phyloP scores from a whole-genome alignment of 2,329 filamentous ascomycete species.

The Teratosphaeria destructans region DNA sequence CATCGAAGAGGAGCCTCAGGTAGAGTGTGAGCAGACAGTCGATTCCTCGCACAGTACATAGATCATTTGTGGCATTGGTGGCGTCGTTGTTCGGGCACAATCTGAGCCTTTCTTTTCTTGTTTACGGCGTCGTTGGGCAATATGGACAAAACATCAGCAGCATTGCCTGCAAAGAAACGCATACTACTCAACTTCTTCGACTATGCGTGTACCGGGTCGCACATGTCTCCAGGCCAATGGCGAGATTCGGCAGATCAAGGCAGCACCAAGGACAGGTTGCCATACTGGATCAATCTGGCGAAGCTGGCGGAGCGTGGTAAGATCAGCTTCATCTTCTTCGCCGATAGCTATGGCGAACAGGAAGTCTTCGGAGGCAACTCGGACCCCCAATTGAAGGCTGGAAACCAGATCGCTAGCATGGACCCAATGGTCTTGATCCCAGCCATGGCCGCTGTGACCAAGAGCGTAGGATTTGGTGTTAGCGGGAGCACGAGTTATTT shows the following conservation, averaged over 20 bases:
- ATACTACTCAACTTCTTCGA: conserved; percentile 3
- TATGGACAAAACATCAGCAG: conserved; percentile 28
- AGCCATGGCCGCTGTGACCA: background rate
- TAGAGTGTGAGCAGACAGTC: too few relatives aligned
- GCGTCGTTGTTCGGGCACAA: background rate
- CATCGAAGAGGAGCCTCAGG: too few relatives aligned
- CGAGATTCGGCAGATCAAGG: conserved; percentile 50
- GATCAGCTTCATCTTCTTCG: conserved; percentile 56
- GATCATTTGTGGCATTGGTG: background rate
- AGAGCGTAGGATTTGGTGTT: conserved; percentile 51
- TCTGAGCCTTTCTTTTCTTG: background rate
- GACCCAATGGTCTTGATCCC: background rate
- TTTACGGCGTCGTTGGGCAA: background rate
- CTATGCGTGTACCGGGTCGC: conserved; percentile 29
- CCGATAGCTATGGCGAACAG: conserved; percentile 55
- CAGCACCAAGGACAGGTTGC: conserved; percentile 48
- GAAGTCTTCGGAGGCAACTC: conserved; percentile 59
- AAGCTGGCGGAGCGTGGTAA: conserved; percentile 51
- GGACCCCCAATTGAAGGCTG: conserved; percentile 49
- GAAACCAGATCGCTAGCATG: conserved; percentile 43
- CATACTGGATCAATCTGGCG: conserved; percentile 56
- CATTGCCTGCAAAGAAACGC: background rate
- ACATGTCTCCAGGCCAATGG: conserved; percentile 54
- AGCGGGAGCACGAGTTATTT: conserved; percentile 60
- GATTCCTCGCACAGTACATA: background rate